Conservation (phyloP, 257 asterid species). For the Linderniella brevidens region DNA sequence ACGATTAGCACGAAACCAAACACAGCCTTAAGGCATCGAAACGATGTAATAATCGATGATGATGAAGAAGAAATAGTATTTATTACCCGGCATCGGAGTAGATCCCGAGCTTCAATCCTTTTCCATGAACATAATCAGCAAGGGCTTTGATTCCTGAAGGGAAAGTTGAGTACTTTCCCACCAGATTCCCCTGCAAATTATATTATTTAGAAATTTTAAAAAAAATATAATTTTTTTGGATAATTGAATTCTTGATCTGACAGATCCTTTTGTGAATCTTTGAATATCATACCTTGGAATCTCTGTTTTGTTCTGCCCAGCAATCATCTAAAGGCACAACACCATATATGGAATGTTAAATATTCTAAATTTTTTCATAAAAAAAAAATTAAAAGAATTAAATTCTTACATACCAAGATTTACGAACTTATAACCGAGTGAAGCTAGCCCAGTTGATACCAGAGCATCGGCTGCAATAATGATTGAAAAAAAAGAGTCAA, state of each 20-base stretch:
- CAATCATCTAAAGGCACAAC: slow-evolving; percentile 58
- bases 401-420: slow-evolving; percentile 34
- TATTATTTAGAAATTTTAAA: too few species aligned
- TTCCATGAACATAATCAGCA: slow-evolving; percentile 75
- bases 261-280: too few species aligned
- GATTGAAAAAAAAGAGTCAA: neutral
- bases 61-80: neutral
- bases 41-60: too few species aligned
- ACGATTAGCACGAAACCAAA: too few species aligned
- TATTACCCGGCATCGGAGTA: slow-evolving; percentile 83
- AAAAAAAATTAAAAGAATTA: neutral
- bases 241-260: too few species aligned
- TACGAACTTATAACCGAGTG: slow-evolving; percentile 45
- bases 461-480: slow-evolving; percentile 58
- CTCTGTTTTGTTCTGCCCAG: slow-evolving; percentile 84
- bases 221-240: too few species aligned
- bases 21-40: too few species aligned
- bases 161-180: slow-evolving; percentile 46
- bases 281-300: slow-evolving; percentile 27
- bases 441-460: slow-evolving; percentile 60
- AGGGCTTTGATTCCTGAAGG: slow-evolving; percentile 86
- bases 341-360: neutral
- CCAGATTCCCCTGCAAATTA: slow-evolving; percentile 47
- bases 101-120: slow-evolving; percentile 76
- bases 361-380: neutral